Percentiles rank a stretch among this genome's conserved stretches.
Conservation (phyloP, 2,329 filamentous ascomycete genomes). For the Penicillium verrucosum region DNA sequence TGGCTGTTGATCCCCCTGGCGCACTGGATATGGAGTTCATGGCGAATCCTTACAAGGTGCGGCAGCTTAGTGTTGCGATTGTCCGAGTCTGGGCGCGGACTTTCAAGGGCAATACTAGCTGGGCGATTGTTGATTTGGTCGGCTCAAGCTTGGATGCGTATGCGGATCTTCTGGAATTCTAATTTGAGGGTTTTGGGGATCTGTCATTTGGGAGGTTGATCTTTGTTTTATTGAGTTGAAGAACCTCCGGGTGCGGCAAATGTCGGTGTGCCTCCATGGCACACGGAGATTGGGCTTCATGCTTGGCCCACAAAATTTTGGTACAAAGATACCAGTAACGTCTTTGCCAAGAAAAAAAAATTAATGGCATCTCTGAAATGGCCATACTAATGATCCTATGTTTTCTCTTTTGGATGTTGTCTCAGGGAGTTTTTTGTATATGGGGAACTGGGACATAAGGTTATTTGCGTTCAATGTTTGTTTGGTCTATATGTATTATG, state of each 20-base stretch:
- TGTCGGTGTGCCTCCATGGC: background rate
- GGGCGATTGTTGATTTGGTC: slow-evolving; percentile 48
- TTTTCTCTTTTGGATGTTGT: slow-evolving; percentile 23
- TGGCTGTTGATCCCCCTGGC: slow-evolving; percentile 40
- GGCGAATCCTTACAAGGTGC: slow-evolving; percentile 43
- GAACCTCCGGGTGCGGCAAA: background rate
- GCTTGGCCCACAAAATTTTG: background rate
- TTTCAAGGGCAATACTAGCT: slow-evolving; percentile 49
- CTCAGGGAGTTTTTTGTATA: slow-evolving; percentile 22
- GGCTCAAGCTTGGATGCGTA: slow-evolving; percentile 47
- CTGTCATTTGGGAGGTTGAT: background rate
- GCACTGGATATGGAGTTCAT: slow-evolving; percentile 43
- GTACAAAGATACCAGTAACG: slow-evolving; percentile 11
- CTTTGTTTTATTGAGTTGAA: background rate
- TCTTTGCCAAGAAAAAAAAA: slow-evolving; percentile 5
- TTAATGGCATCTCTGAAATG: slow-evolving; percentile 1
- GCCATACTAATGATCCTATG: slow-evolving; percentile 19
- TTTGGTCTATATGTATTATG: slow-evolving; percentile 22
- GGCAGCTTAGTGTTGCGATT: slow-evolving; percentile 48
- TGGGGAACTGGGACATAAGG: slow-evolving; percentile 6
- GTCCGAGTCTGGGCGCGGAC: slow-evolving; percentile 48
- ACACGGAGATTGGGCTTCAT: background rate
- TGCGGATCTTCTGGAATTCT: slow-evolving; percentile 43
- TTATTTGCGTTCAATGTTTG: slow-evolving; percentile 3
- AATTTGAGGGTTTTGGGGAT: background rate